Base-by-base conservation (phyloP, 208 protist species). In the Leishmania tarentolae region DNA sequence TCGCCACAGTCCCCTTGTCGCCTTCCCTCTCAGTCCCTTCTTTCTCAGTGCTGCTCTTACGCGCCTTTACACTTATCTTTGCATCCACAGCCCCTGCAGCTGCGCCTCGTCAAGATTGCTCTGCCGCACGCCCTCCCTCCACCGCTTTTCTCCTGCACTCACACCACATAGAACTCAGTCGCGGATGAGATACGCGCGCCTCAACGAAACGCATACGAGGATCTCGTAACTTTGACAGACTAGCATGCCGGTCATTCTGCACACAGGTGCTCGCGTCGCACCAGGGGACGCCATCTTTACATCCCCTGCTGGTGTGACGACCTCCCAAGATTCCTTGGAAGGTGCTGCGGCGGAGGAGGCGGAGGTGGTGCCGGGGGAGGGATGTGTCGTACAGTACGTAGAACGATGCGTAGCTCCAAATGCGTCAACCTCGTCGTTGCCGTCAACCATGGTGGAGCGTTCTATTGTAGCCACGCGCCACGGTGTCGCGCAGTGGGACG, bases 401-500 rank as follows among this genome's bases (percentile, higher is more conserved):
- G 78, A 79, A 35, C 59, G 40, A n/a, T 46, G 35, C 61, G 40
- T 61, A 24, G 53, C 44, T 6, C 40, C 72, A 31, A 21, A 42
- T 5, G 47, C 59, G 6, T 24, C 42, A 44, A 44, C 72, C 52
- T 28, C 24, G 28, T 31, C 21, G 71, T 8, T 40, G 2, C 6
- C 40, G 5, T 24, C 24, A 15, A 4, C 46, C 13, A 21, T 52
- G 59, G 76, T 83, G 63, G 61, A 76, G 80, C 88, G 84, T 3
- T 76, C 76, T 37, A 84, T 95, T 46, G 76, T 95, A 7, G 79
- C 93, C 19, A 82, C 84, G 11, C 83, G 83, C 2, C 81, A 92
- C 13, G 93, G 93, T 44, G 76, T 94, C 28, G 91, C 91, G 40
- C 93, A 96, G 87, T 95, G 93, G 92, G 90, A 92, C 42, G 93